Evolutionary conservation across 2,329 filamentous ascomycete genomes (phyloP).

Genomic region (Pyrenophora seminiperda): DNA sequence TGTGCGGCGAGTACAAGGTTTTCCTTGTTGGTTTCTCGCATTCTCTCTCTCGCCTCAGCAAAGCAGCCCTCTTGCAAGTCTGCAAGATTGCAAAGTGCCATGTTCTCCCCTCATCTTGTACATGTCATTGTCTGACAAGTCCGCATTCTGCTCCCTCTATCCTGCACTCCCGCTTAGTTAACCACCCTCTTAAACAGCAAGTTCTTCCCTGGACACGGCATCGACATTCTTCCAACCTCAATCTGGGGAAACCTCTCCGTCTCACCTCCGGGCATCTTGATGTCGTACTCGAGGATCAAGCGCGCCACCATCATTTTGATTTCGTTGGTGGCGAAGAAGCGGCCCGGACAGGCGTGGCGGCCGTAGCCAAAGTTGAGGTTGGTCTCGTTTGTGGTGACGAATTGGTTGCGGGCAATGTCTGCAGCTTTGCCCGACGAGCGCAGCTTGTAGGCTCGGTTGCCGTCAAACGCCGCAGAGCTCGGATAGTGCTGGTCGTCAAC

Average conservation of each 20-base stretch:
- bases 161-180: conserved; percentile 8
- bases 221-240: conserved; percentile 15
- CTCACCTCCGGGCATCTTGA: conserved; percentile 28
- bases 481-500: conserved; percentile 32
- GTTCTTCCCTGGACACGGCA: conserved; percentile 21
- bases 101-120: too few relatives aligned
- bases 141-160: too few relatives aligned
- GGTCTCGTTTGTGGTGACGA: conserved; percentile 35
- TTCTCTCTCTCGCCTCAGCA: too few relatives aligned
- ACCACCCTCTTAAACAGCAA: conserved; percentile 27
- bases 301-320: conserved; percentile 43
- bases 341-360: conserved; percentile 40
- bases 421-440: conserved; percentile 27
- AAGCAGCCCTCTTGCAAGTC: too few relatives aligned
- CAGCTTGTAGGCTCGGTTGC: conserved; percentile 40
- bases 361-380: conserved; percentile 40
- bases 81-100: too few relatives aligned
- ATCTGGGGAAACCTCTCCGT: conserved; percentile 24
- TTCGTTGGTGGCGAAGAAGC: conserved; percentile 43
- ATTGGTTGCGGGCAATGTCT: conserved; percentile 40
- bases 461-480: conserved; percentile 35
- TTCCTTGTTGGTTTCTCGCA: too few relatives aligned
- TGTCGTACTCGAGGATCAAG: conserved; percentile 35
- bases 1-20: too few relatives aligned
- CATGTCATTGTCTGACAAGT: too few relatives aligned